Evolutionary conservation across 148 eudicot genomes (phyloP).

Genomic region (Amaranthus hypochondriacus): DNA sequence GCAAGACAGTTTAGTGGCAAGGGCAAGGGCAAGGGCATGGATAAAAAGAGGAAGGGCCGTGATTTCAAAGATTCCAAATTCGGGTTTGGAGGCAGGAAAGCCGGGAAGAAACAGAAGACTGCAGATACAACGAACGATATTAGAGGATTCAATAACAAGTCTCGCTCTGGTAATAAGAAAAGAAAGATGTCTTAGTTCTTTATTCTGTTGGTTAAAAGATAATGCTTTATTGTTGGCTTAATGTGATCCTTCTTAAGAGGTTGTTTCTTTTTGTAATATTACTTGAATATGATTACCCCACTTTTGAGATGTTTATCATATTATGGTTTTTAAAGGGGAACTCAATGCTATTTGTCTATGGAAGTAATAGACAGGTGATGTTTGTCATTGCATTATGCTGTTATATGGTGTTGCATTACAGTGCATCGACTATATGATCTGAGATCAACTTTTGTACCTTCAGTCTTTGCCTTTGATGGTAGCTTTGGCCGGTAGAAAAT

Average conservation of each 20-base stretch:
- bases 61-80: conserved; percentile 60
- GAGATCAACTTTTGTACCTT: no score
- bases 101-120: conserved; percentile 74
- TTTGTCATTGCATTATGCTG: no score
- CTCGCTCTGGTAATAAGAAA: conserved; percentile 43
- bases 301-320: neutral
- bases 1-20: conserved; percentile 34
- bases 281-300: neutral
- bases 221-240: neutral
- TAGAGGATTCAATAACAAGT: conserved; percentile 41
- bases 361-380: no score
- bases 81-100: conserved; percentile 89
- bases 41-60: conserved; percentile 52
- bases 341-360: no score
- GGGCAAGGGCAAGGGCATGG: conserved; percentile 41
- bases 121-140: conserved; percentile 73
- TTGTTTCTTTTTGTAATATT: conserved; percentile 7
- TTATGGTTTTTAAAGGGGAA: neutral
- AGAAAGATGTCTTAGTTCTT: conserved; percentile 34
- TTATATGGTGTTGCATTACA: no score
- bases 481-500: no score
- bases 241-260: neutral
- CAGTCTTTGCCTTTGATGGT: no score
- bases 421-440: no score
- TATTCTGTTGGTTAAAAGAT: neutral